Percentiles rank a stretch among this genome's conserved stretches.
These are phyloP conservation scores for Fusarium citri DNA, from an alignment of 2,329 filamentous ascomycete genomes.

Conservation along the genomic window DNA sequence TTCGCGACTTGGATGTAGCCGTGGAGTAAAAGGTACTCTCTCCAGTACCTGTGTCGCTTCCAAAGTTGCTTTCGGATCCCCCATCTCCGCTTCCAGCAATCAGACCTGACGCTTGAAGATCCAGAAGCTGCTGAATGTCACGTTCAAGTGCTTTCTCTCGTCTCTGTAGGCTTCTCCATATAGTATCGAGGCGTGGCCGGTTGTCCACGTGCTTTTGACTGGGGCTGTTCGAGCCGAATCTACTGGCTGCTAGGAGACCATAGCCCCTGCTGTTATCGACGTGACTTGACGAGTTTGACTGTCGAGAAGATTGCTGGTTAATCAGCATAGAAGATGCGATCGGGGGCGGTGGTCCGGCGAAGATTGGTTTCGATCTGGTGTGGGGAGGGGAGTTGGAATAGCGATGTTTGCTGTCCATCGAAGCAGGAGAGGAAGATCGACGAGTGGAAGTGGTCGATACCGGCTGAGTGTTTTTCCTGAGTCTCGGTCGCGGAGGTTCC, in stretches of 20 bases:
- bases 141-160: conserved; percentile 59
- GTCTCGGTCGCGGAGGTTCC: conserved; percentile 37
- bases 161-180: conserved; percentile 60
- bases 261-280: conserved; percentile 23
- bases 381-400: conserved; percentile 50
- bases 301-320: conserved; percentile 20
- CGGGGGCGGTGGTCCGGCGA: conserved; percentile 63
- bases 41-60: conserved; percentile 55
- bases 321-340: conserved; percentile 59
- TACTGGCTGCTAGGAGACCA: conserved; percentile 33
- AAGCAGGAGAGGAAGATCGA: conserved; percentile 35
- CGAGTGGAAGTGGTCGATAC: conserved; percentile 4
- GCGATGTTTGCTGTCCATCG: conserved; percentile 44
- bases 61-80: conserved; percentile 40
- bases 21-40: conserved; percentile 57
- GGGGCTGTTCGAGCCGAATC: conserved; percentile 41
- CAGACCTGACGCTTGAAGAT: conserved; percentile 61
- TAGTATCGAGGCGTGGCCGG: conserved; percentile 54
- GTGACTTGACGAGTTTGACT: conserved; percentile 23
- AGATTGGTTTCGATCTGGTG: conserved; percentile 52
- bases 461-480: conserved; percentile 31
- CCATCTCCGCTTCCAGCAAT: conserved; percentile 52
- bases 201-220: conserved; percentile 49
- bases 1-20: conserved; percentile 54
- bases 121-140: conserved; percentile 61